Evolutionary conservation across 768 basidiomycete species (phyloP).

Genomic region (Asterophora parasitica): DNA sequence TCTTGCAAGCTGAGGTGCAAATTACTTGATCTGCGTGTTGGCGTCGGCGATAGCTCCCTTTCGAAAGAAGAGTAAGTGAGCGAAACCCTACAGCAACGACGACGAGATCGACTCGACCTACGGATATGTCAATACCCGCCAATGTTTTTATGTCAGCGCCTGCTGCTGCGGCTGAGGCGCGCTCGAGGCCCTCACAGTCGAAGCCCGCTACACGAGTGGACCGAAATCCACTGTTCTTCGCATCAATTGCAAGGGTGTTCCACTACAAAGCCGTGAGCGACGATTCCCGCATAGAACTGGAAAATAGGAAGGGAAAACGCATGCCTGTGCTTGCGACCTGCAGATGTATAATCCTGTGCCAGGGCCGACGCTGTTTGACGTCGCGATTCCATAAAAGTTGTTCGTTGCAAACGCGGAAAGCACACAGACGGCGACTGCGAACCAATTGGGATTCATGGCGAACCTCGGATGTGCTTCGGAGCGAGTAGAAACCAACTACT

Average conservation of each 20-base stretch:
- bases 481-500: neutral
- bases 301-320: neutral
- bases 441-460: neutral
- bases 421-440: constrained; percentile 11
- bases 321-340: constrained; percentile 29
- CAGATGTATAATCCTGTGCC: constrained; percentile 26
- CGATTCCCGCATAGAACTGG: too few species aligned
- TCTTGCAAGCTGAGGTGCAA: neutral
- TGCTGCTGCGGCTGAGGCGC: constrained; percentile 31
- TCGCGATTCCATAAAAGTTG: constrained; percentile 28
- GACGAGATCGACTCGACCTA: constrained; percentile 11
- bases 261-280: constrained; percentile 20
- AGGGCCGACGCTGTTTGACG: constrained; percentile 31
- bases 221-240: constrained; percentile 27
- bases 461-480: neutral
- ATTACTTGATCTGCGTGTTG: constrained; percentile 26
- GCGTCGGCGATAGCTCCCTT: constrained; percentile 28
- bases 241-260: constrained; percentile 27
- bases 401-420: constrained; percentile 22
- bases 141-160: constrained; percentile 25
- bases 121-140: constrained; percentile 30
- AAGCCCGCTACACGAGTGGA: constrained; percentile 33
- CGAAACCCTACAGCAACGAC: neutral
- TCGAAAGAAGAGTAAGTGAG: neutral
- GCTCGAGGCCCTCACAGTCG: constrained; percentile 31